Base-by-base conservation (phyloP, 2,329 filamentous ascomycete genomes). In the Leptosphaerulina australis region DNA sequence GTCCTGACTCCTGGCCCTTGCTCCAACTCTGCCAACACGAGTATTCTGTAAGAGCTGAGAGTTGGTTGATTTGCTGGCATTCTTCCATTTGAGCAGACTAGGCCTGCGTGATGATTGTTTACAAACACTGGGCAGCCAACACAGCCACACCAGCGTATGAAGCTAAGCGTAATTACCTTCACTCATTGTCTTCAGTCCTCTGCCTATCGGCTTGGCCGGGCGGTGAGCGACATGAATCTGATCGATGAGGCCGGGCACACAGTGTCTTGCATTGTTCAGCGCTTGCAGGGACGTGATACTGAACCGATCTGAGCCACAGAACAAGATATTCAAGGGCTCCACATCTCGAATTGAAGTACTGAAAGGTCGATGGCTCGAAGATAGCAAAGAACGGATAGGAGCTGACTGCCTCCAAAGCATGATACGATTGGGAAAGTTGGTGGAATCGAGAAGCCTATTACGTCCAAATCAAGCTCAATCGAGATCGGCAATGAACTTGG, bases 301-400 rank as follows among this genome's bases (percentile, higher is more conserved):
- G 74, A 97, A 96, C 2, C 86, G 81, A 72, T 99, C 94, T 3
- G 93, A 94, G 56, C 94, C 94, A 74, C 92, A 97, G 75, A 97
- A 99, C 3, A 99, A 81, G 44, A 99, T 91, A 25, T 86, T 82
- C 24, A 99, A 79, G 3, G 90, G 88, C 12, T 79, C 67, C 10
- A 51, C 17, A 12, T 14, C 20, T 12, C 24, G 34, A 11, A 44
- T 9, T n/a, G 51, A 44, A 21, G 15, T 6, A 1, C 33, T 17
- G 4, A 21, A 18, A 1, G 36, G 15, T 2, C n/a, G 5, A 2
- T 10, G 15, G 48, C 44, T 14, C 11, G 50, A 12, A 6, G 44
- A 21, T 4, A 54, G 4, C 18, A 63, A 50, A 8, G 59, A 61
- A 58, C 60, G 66, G 48, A 66, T 49, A 21, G 62, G 38, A 44